A percentile compares a stretch with the other conserved stretches of the same genome.
phyloP scores from a whole-genome alignment of 805 yeast genomes.

The Yarrowia yakushimensis region DNA sequence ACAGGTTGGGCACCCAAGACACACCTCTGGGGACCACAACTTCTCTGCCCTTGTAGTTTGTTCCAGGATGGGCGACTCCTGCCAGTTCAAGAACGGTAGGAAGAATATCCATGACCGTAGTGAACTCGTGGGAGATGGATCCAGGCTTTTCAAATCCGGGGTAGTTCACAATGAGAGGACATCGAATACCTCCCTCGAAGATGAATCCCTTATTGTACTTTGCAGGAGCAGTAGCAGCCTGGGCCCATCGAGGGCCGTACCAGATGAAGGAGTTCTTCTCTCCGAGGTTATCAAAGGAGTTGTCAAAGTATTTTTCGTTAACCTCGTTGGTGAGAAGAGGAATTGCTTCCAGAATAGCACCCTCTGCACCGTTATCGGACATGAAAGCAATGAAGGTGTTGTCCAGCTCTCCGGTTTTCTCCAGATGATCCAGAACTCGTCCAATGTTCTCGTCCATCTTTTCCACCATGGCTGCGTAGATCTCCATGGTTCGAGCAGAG shows the following conservation, averaged over 20 bases:
- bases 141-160: slow-evolving; percentile 39
- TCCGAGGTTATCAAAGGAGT: slow-evolving; percentile 48
- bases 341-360: slow-evolving; percentile 54
- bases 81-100: slow-evolving; percentile 55
- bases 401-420: slow-evolving; percentile 46
- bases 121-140: slow-evolving; percentile 40
- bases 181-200: slow-evolving; percentile 57
- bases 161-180: slow-evolving; percentile 50
- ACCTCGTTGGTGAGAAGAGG: slow-evolving; percentile 43
- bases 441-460: slow-evolving; percentile 52
- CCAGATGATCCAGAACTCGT: slow-evolving; percentile 44
- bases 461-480: slow-evolving; percentile 62
- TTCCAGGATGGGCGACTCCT: slow-evolving; percentile 37
- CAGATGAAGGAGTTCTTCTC: slow-evolving; percentile 47
- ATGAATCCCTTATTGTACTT: slow-evolving; percentile 56
- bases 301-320: slow-evolving; percentile 41
- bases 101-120: slow-evolving; percentile 57
- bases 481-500: slow-evolving; percentile 49
- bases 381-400: slow-evolving; percentile 55
- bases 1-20: slow-evolving; percentile 44
- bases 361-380: slow-evolving; percentile 65
- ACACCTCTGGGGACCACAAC: slow-evolving; percentile 46
- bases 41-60: slow-evolving; percentile 42
- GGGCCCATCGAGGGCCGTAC: slow-evolving; percentile 60
- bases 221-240: slow-evolving; percentile 58